Conservation (phyloP, 1,284 basidiomycete species). For the Kwoniella shivajii region DNA sequence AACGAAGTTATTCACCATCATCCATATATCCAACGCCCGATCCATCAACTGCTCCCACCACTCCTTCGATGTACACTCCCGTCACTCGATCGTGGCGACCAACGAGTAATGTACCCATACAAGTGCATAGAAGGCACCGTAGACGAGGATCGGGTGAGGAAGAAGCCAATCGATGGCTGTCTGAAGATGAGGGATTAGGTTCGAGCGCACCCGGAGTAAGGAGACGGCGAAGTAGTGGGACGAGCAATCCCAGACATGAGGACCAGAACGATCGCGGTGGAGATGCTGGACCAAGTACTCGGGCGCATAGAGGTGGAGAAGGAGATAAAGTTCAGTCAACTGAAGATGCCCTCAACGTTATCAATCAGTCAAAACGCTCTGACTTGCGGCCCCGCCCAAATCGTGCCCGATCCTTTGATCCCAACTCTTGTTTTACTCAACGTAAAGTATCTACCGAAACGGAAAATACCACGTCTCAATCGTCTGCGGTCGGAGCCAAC, state of each 20-base stretch:
- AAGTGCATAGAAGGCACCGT: constrained; percentile 22
- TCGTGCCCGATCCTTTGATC: constrained; percentile 7
- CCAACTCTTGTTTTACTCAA: not conserved
- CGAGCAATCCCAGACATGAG: constrained; percentile 6
- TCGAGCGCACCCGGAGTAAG: constrained; percentile 2
- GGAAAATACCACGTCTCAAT: not conserved
- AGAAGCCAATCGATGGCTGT: constrained; percentile 41
- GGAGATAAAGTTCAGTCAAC: not conserved
- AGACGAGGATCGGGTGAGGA: constrained; percentile 2
- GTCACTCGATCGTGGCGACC: constrained; percentile 26
- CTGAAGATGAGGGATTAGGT: constrained; percentile 42
- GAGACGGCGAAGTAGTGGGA: constrained; percentile 14
- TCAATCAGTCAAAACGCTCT: constrained; percentile 4
- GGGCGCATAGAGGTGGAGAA: not conserved
- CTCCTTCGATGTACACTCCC: constrained; percentile 5
- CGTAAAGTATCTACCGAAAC: not conserved
- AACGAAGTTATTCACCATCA: not conserved
- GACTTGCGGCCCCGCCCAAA: not conserved
- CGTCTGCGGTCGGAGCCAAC: constrained; percentile 10
- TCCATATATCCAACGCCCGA: constrained; percentile 9
- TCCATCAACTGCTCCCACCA: constrained; percentile 19
- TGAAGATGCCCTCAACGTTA: constrained; percentile 5
- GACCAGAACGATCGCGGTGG: constrained; percentile 2
- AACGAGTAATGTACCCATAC: constrained; percentile 27
- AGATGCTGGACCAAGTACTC: constrained; percentile 12